Evolutionary conservation across 2,329 filamentous ascomycete genomes (phyloP).

Genomic region (Meredithiella fracta): DNA sequence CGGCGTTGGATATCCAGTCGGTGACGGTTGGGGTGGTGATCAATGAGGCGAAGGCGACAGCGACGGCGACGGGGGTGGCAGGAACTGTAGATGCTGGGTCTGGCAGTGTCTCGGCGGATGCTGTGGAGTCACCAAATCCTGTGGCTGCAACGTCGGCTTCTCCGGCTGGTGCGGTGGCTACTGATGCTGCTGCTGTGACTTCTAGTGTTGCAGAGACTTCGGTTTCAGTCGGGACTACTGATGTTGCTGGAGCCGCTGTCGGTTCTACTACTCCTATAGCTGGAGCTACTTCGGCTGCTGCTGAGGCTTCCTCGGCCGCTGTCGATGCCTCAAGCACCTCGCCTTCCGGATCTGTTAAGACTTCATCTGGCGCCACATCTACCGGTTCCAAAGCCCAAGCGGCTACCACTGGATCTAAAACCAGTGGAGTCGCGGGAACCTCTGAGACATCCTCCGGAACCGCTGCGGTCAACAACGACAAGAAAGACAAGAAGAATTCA

Average conservation of each 20-base stretch:
- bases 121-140: neutral
- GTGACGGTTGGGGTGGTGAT: conserved; percentile 27
- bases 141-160: conserved; percentile 1
- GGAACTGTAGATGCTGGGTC: conserved; percentile 18
- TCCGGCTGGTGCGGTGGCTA: conserved; percentile 4
- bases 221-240: conserved; percentile 4
- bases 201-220: neutral
- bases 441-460: conserved; percentile 2
- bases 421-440: neutral
- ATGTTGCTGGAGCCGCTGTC: neutral
- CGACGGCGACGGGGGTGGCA: neutral
- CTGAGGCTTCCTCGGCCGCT: neutral
- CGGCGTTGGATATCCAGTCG: conserved; percentile 19
- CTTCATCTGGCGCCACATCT: conserved; percentile 15
- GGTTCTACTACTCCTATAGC: neutral
- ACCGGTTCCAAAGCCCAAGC: conserved; percentile 9
- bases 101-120: neutral
- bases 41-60: conserved; percentile 5
- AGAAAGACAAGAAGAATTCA: conserved; percentile 16
- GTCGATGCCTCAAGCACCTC: neutral
- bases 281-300: neutral
- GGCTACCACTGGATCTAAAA: neutral
- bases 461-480: conserved; percentile 1
- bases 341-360: neutral
- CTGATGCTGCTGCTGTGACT: conserved; percentile 2